Conservation (phyloP, 805 yeast species). For the Candida sphagnicola region DNA sequence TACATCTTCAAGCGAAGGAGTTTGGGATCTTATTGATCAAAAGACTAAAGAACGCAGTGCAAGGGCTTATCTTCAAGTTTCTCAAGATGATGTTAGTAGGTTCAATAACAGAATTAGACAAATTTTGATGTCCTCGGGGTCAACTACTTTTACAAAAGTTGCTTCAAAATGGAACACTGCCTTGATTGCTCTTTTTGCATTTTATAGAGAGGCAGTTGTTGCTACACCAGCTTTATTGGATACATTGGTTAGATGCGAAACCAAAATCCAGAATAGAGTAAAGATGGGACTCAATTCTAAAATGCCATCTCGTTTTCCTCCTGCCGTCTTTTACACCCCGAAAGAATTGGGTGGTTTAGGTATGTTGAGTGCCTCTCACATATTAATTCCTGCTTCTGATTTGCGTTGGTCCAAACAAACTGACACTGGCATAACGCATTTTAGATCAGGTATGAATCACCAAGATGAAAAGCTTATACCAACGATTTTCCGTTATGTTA, state of each 20-base stretch:
- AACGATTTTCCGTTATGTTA: constrained; percentile 85
- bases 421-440: constrained; percentile 90
- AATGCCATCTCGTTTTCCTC: constrained; percentile 98
- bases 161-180: constrained; percentile 97
- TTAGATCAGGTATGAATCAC: constrained; percentile 88
- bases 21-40: constrained; percentile 81
- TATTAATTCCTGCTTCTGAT: constrained; percentile 90
- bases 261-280: constrained; percentile 88
- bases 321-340: constrained; percentile 97
- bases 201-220: constrained; percentile 89
- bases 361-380: constrained; percentile 96
- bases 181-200: constrained; percentile 76
- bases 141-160: constrained; percentile 90
- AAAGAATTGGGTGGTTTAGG: constrained; percentile 97
- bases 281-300: constrained; percentile 94
- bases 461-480: constrained; percentile 82
- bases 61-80: constrained; percentile 78
- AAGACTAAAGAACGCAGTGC: constrained; percentile 82
- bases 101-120: constrained; percentile 85
- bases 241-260: constrained; percentile 83
- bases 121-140: constrained; percentile 91
- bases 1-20: constrained; percentile 67
- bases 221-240: constrained; percentile 77
- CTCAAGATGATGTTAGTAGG: constrained; percentile 71
- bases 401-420: constrained; percentile 89